Conservation (phyloP, 345 rosid genomes). For the Mangifera indica region DNA sequence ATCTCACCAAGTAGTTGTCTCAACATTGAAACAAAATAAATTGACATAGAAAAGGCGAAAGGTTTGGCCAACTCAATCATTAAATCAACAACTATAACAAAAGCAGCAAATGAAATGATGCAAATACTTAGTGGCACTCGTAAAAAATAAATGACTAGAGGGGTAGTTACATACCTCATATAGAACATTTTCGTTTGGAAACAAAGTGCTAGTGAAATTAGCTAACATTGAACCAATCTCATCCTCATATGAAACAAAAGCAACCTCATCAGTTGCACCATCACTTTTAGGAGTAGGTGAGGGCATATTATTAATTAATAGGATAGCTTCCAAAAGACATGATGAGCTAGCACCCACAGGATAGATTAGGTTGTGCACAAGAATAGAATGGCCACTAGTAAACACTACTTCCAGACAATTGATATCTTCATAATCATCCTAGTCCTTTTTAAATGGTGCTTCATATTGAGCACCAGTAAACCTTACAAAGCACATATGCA, state of each 20-base stretch:
- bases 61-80: background rate
- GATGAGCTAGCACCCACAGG: slow-evolving; percentile 20
- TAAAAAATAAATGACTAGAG: too few relatives aligned
- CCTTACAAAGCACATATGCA: slow-evolving; percentile 48
- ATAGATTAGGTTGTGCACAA: slow-evolving; percentile 18
- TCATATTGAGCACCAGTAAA: slow-evolving; percentile 83
- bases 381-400: slow-evolving; percentile 6
- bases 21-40: too few relatives aligned
- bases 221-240: slow-evolving; percentile 32
- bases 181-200: slow-evolving; percentile 6
- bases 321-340: slow-evolving; percentile 28
- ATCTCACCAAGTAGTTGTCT: too few relatives aligned
- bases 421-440: slow-evolving; percentile 50
- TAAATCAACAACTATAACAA: background rate
- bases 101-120: background rate
- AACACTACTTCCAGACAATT: slow-evolving; percentile 13
- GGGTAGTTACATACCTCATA: slow-evolving; percentile 22
- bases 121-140: background rate
- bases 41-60: background rate
- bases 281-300: slow-evolving; percentile 1
- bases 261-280: slow-evolving; percentile 13
- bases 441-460: slow-evolving; percentile 67
- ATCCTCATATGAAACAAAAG: slow-evolving; percentile 15
- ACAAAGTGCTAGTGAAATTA: slow-evolving; percentile 15
- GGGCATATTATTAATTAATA: slow-evolving; percentile 20